Evolutionary conservation across 2,329 filamentous ascomycete species (phyloP).

Genomic region (Ampelomyces quisqualis): DNA sequence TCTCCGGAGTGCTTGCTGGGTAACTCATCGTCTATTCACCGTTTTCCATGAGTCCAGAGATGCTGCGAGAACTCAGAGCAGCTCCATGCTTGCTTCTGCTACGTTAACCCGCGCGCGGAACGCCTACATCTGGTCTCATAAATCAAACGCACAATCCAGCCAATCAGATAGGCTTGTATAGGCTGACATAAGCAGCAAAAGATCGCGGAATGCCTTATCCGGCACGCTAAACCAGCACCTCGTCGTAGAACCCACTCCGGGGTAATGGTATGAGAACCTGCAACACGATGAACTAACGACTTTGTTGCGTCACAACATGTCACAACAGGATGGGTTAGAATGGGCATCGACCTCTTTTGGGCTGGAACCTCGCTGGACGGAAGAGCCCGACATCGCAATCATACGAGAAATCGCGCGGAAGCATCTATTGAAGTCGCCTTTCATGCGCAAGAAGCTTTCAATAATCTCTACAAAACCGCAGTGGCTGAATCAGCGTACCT

Average conservation of each 20-base stretch:
- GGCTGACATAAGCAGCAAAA: too few relatives aligned
- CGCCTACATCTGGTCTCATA: neutral
- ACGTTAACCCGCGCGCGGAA: neutral
- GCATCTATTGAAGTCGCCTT: conserved; percentile 3
- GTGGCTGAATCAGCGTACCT: conserved; percentile 19
- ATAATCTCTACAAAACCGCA: conserved; percentile 12
- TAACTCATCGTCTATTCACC: conserved; percentile 31
- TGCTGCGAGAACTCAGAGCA: conserved; percentile 4
- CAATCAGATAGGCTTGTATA: too few relatives aligned
- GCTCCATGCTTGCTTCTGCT: conserved; percentile 16
- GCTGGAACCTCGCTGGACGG: conserved; percentile 6
- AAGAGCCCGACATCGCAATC: conserved; percentile 1
- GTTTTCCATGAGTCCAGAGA: too few relatives aligned
- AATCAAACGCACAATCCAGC: too few relatives aligned
- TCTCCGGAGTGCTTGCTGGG: conserved; percentile 18
- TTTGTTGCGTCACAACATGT: neutral
- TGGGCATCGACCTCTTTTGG: conserved; percentile 2
- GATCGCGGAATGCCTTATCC: too few relatives aligned
- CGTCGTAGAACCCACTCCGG: too few relatives aligned
- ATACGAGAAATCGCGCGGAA: conserved; percentile 4
- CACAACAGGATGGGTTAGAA: conserved; percentile 6
- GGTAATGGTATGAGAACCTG: too few relatives aligned
- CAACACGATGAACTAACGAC: too few relatives aligned
- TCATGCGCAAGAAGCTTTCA: conserved; percentile 8
- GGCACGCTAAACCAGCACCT: too few relatives aligned